Conservation (phyloP, 768 basidiomycete species). For the Phlebiopsis flavidoalba region DNA sequence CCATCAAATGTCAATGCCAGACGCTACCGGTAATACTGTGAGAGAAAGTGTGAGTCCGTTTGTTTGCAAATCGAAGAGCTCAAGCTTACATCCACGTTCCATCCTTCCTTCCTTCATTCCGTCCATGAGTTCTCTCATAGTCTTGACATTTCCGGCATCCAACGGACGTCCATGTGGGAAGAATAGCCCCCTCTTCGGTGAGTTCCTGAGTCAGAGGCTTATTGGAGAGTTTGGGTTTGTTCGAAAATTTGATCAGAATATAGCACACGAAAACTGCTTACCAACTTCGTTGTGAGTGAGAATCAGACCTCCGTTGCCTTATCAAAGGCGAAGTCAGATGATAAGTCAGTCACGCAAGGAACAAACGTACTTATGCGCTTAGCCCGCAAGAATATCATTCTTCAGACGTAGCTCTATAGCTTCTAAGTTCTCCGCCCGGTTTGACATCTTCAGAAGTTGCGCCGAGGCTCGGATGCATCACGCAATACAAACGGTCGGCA, state of each 20-base stretch:
- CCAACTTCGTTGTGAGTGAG: conserved; percentile 92
- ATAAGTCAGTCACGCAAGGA: conserved; percentile 2
- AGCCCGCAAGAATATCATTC: conserved; percentile 85
- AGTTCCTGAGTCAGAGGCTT: conserved; percentile 48
- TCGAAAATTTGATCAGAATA: background rate
- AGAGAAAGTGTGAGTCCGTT: background rate
- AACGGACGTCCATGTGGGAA: conserved; percentile 95
- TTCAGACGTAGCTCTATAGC: conserved; percentile 87
- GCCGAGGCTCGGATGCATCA: conserved; percentile 79
- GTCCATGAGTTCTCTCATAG: conserved; percentile 83
- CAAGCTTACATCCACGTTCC: conserved; percentile 74
- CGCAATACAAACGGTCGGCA: conserved; percentile 88
- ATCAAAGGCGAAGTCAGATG: background rate
- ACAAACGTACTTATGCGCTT: conserved; percentile 57
- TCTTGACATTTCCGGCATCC: conserved; percentile 77
- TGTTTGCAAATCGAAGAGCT: background rate
- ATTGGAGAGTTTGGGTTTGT: conserved; percentile 10
- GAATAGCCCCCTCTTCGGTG: conserved; percentile 74
- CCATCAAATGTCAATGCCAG: no score
- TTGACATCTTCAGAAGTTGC: conserved; percentile 75
- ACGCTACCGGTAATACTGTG: conserved; percentile 69
- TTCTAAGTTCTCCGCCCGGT: conserved; percentile 93
- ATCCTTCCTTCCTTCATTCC: conserved; percentile 74
- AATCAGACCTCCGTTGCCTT: conserved; percentile 85
- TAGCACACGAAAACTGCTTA: conserved; percentile 26